Evolutionary conservation across 1,284 basidiomycete species (phyloP).

Genomic region (Phlebopus sp.): DNA sequence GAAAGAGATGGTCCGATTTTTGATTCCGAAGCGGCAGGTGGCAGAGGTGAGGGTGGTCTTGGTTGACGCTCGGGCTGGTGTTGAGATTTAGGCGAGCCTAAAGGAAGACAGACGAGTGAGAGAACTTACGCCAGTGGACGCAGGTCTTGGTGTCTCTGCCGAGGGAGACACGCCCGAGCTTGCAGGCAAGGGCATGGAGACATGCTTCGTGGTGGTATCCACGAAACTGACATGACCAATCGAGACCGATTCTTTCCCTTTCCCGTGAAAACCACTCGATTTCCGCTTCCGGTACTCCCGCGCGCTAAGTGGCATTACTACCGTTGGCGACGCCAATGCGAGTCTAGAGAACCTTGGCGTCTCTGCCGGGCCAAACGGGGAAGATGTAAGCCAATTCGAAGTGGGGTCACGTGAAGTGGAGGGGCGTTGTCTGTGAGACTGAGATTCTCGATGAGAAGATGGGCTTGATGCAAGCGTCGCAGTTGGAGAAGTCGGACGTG

Average conservation of each 20-base stretch:
- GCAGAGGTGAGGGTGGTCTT: background rate
- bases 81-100: background rate
- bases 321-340: slow-evolving; percentile 25
- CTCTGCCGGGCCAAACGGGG: slow-evolving; percentile 29
- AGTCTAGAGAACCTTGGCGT: slow-evolving; percentile 31
- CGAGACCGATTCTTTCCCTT: slow-evolving; percentile 5
- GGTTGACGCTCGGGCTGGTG: background rate
- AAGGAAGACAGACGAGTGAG: background rate
- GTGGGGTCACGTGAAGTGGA: slow-evolving; percentile 26
- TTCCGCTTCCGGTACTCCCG: slow-evolving; percentile 27
- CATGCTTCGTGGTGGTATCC: slow-evolving; percentile 5
- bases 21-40: background rate
- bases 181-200: background rate
- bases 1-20: background rate
- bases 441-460: slow-evolving; percentile 1
- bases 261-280: slow-evolving; percentile 4
- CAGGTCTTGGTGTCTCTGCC: slow-evolving; percentile 14
- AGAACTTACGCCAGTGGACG: background rate
- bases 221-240: slow-evolving; percentile 11
- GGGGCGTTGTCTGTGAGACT: slow-evolving; percentile 17
- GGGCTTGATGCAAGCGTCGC: background rate
- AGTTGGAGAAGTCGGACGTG: slow-evolving; percentile 5
- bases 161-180: slow-evolving; percentile 7
- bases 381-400: slow-evolving; percentile 31
- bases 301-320: slow-evolving; percentile 32